Conservation (phyloP, 129 eudicot species). For the Sambucus nigra region DNA sequence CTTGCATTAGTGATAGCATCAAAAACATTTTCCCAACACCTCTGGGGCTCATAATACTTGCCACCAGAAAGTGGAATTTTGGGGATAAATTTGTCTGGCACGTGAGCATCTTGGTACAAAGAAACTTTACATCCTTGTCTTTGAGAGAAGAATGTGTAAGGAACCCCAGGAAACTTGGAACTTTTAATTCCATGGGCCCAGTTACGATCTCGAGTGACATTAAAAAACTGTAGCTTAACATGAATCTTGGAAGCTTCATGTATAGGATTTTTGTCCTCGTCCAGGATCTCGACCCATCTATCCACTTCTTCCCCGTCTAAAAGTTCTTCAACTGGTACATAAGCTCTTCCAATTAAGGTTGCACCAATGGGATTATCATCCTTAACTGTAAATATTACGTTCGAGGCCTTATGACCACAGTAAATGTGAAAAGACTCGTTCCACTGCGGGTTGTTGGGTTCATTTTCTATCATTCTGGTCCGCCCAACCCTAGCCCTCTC, state of each 20-base stretch:
- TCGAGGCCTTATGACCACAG: slow-evolving; percentile 51
- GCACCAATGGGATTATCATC: slow-evolving; percentile 66
- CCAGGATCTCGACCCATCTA: slow-evolving; percentile 63
- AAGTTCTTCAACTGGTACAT: slow-evolving; percentile 48
- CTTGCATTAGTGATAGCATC: slow-evolving; percentile 66
- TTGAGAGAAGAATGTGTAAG: slow-evolving; percentile 55
- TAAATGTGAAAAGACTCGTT: slow-evolving; percentile 67
- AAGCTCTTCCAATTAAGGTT: slow-evolving; percentile 60
- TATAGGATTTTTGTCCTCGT: slow-evolving; percentile 48
- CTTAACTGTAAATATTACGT: slow-evolving; percentile 53
- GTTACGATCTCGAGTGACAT: slow-evolving; percentile 53
- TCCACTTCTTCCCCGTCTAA: slow-evolving; percentile 55
- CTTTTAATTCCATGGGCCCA: slow-evolving; percentile 53
- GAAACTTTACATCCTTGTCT: slow-evolving; percentile 55
- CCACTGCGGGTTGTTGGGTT: slow-evolving; percentile 63
- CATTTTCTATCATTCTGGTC: slow-evolving; percentile 46
- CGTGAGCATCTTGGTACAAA: slow-evolving; percentile 73
- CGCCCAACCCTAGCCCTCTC: slow-evolving; percentile 75
- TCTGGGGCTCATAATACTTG: slow-evolving; percentile 43
- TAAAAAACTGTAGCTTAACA: slow-evolving; percentile 54
- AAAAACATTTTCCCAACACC: slow-evolving; percentile 77
- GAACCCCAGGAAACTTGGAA: slow-evolving; percentile 66
- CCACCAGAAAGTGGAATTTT: slow-evolving; percentile 58
- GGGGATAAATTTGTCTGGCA: slow-evolving; percentile 60
- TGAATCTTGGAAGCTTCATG: slow-evolving; percentile 55